Evolutionary conservation across 495 filamentous ascomycete genomes (phyloP), one percentile per base, ranked within the genome.

Genomic region (Tuber calosporum): DNA sequence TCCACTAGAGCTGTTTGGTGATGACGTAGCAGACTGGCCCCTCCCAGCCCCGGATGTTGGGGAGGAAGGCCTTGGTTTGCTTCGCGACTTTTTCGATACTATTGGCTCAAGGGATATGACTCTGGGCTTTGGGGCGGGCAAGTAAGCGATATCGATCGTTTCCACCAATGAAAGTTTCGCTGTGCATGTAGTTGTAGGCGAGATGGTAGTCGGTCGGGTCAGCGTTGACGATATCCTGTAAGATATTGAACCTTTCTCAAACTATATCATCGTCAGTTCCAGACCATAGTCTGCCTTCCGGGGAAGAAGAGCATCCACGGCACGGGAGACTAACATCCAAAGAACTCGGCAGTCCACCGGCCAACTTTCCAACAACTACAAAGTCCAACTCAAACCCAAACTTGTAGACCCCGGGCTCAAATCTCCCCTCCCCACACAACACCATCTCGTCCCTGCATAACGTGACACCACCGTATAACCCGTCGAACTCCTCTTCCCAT

Each of bases 361-460:
- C 75, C 66, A 69, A 67, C 77, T 90, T 89, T n/a, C 87, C 84
- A 17, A 96, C 93, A 69, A 88, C 87, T 39, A 90, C 85, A 80
- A 97, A 88, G 42, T 90, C 85, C 80, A 97, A 87, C 81, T 97
- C 92, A 74, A 97, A 99, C 67, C 92, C 89, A 82, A 99, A 99
- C 79, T 95, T 91, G 81, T 97, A 99, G 69, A 91, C 86, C 19
- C 93, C 92, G 69, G 91, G 87, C 71, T 93, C 91, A 39, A 98
- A 85, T 77, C 91, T 88, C 6, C 95, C 94, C 72, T 97, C 94
- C 36, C 93, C 94, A 80, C 93, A 97, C 48, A 98, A 86, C 22
- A 94, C 90, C 72, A 90, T 85, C 81, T 99, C 93, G 80, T 98
- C 93, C 82, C 94, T 91, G 78, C 97, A 98, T 62, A 99, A 83